A percentile compares a stretch with the other conserved stretches of the same genome.
Conservation (phyloP, 768 basidiomycete genomes). For the Amanita thiersii region DNA sequence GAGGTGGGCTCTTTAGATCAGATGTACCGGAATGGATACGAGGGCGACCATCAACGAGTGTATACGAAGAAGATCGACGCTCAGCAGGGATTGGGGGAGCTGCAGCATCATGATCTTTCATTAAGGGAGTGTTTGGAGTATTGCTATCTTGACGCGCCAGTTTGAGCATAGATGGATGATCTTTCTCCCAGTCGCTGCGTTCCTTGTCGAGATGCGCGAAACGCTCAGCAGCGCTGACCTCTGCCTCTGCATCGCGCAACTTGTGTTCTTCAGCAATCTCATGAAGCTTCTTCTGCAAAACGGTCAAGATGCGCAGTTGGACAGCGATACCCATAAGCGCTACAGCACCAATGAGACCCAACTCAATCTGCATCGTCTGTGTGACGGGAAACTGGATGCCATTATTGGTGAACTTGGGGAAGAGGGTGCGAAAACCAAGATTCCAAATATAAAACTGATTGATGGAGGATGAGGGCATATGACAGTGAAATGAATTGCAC, state of each 20-base stretch:
- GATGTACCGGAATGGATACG: slow-evolving; percentile 64
- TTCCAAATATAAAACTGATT: slow-evolving; percentile 92
- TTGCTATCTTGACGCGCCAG: slow-evolving; percentile 60
- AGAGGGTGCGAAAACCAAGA: slow-evolving; percentile 75
- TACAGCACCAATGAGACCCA: slow-evolving; percentile 80
- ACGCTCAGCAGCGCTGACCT: slow-evolving; percentile 62
- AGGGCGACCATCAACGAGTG: slow-evolving; percentile 43
- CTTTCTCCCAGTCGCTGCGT: slow-evolving; percentile 79
- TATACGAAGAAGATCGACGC: slow-evolving; percentile 42
- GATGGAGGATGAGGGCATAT: slow-evolving; percentile 9
- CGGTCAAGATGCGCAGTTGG: slow-evolving; percentile 77
- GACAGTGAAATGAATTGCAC: slow-evolving; percentile 7
- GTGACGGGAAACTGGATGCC: slow-evolving; percentile 75
- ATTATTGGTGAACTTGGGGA: slow-evolving; percentile 64
- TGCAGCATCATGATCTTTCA: slow-evolving; percentile 52
- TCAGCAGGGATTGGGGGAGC: slow-evolving; percentile 39
- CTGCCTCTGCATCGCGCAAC: slow-evolving; percentile 67
- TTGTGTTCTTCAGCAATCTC: slow-evolving; percentile 74
- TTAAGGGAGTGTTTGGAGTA: slow-evolving; percentile 53
- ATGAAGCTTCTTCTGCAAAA: slow-evolving; percentile 70
- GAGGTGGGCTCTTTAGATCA: slow-evolving; percentile 59
- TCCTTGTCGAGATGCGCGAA: slow-evolving; percentile 61
- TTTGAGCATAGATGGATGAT: slow-evolving; percentile 59
- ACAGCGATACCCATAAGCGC: slow-evolving; percentile 84
- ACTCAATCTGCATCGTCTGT: slow-evolving; percentile 89